Evolutionary conservation across 306 rosid genomes (phyloP).

Genomic region (Prinsepia uniflora): DNA sequence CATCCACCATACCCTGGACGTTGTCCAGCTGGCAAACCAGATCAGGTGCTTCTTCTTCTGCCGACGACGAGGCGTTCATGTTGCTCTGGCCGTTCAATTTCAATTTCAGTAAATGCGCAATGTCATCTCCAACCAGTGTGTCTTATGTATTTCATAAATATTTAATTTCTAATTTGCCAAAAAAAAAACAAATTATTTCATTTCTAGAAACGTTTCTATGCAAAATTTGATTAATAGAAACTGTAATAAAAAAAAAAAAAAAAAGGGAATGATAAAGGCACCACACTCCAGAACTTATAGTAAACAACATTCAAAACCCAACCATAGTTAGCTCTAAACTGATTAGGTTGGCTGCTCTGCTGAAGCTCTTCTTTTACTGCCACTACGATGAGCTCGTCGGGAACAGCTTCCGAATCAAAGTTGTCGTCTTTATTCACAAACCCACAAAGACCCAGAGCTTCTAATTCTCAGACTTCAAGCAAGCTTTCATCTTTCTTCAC

Average conservation of each 20-base stretch:
- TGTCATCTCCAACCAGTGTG: too few relatives aligned
- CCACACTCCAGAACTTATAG: too few relatives aligned
- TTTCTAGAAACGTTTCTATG: too few relatives aligned
- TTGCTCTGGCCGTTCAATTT: background rate
- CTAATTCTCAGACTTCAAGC: constrained; percentile 8
- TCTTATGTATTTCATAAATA: too few relatives aligned
- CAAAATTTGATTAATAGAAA: too few relatives aligned
- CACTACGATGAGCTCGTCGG: background rate
- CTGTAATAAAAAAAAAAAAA: too few relatives aligned
- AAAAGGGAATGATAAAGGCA: too few relatives aligned
- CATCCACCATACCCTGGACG: constrained; percentile 88
- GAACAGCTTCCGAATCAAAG: constrained; percentile 11
- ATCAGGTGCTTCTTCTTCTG: constrained; percentile 56
- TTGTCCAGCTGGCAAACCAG: constrained; percentile 71
- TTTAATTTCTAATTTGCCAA: too few relatives aligned
- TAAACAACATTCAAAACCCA: too few relatives aligned
- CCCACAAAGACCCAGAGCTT: constrained; percentile 10
- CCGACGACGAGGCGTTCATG: constrained; percentile 41
- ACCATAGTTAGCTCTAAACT: too few relatives aligned
- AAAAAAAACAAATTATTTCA: too few relatives aligned
- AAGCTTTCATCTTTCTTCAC: constrained; percentile 4
- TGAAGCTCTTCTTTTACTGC: background rate
- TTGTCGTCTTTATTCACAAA: constrained; percentile 19
- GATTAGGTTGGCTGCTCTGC: background rate
- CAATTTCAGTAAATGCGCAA: too few relatives aligned